Conservation (phyloP, 371 early-diverging fungal genomes). For the Blakeslea trispora region DNA sequence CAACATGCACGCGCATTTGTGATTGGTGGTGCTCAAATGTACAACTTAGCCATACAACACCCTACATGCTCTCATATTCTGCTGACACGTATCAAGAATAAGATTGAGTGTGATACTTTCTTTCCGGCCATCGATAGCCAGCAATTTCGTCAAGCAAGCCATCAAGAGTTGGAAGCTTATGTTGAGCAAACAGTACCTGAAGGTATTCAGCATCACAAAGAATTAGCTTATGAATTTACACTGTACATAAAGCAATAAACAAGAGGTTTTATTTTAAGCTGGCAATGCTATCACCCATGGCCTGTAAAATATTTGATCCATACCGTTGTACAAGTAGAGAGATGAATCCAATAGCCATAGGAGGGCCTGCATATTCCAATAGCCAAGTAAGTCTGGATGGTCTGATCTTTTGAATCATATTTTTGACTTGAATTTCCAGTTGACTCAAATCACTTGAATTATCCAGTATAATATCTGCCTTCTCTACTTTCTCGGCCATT, state of each 20-base stretch:
- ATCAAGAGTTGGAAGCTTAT: slow-evolving; percentile 44
- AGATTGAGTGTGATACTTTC: slow-evolving; percentile 65
- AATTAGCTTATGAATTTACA: slow-evolving; percentile 50
- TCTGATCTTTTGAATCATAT: slow-evolving; percentile 43
- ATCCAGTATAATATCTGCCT: slow-evolving; percentile 83
- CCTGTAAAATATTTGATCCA: slow-evolving; percentile 13
- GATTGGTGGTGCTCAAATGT: slow-evolving; percentile 71
- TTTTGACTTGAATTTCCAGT: slow-evolving; percentile 61
- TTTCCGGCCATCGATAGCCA: slow-evolving; percentile 56
- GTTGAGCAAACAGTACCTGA: slow-evolving; percentile 39
- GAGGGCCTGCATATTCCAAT: slow-evolving; percentile 45
- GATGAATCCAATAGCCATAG: slow-evolving; percentile 13
- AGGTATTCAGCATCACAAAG: slow-evolving; percentile 47
- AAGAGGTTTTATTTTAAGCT: slow-evolving; percentile 10
- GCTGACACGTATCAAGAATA: slow-evolving; percentile 59
- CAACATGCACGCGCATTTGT: slow-evolving; percentile 48
- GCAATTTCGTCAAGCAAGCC: slow-evolving; percentile 27
- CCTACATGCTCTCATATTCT: slow-evolving; percentile 56
- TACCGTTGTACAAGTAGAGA: slow-evolving; percentile 5
- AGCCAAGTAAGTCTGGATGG: slow-evolving; percentile 50
- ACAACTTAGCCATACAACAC: slow-evolving; percentile 54
- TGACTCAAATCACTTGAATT: slow-evolving; percentile 74
- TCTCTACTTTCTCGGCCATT: slow-evolving; percentile 70
- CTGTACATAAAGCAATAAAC: slow-evolving; percentile 37
- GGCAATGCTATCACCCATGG: slow-evolving; percentile 16